Evolutionary conservation across 2,329 filamentous ascomycete species (phyloP).

Genomic region (Truncatella angustata): DNA sequence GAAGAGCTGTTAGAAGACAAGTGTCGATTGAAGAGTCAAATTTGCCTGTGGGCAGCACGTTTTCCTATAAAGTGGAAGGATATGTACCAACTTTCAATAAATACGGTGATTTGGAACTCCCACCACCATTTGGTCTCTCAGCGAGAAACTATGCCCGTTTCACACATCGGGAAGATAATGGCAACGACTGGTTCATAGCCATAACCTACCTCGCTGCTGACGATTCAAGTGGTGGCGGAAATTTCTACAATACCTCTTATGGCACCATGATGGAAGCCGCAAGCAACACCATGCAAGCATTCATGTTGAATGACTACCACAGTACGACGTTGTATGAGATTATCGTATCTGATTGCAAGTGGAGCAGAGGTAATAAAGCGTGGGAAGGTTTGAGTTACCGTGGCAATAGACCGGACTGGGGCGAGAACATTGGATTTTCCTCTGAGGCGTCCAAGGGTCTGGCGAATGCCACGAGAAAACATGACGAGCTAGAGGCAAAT

Average conservation of each 20-base stretch:
- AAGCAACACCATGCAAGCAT: constrained; percentile 17
- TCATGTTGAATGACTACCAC: constrained; percentile 17
- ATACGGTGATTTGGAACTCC: constrained; percentile 13
- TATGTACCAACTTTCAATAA: constrained; percentile 14
- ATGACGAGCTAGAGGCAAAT: background rate
- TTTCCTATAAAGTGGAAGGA: constrained; percentile 15
- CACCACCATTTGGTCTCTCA: constrained; percentile 15
- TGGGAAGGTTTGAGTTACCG: constrained; percentile 9
- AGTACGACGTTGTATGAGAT: constrained; percentile 21
- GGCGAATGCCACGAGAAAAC: constrained; percentile 10
- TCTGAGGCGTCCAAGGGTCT: constrained; percentile 16
- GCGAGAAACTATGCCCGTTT: constrained; percentile 18
- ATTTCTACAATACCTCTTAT: constrained; percentile 21
- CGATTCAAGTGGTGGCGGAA: constrained; percentile 14
- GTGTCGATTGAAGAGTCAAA: no score
- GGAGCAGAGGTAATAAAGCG: constrained; percentile 2
- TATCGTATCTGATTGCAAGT: background rate
- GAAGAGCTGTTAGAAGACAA: no score
- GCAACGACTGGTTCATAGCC: constrained; percentile 18
- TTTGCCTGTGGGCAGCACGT: constrained; percentile 11
- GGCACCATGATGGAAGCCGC: constrained; percentile 20
- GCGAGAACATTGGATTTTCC: constrained; percentile 15
- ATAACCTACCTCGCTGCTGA: constrained; percentile 13
- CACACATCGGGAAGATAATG: constrained; percentile 17
- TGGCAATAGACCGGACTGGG: constrained; percentile 15